Percentiles rank a stretch among this genome's conserved stretches.
Evolutionary conservation across 2,329 filamentous ascomycete genomes (phyloP).

Genomic region (Penicillium sp.): DNA sequence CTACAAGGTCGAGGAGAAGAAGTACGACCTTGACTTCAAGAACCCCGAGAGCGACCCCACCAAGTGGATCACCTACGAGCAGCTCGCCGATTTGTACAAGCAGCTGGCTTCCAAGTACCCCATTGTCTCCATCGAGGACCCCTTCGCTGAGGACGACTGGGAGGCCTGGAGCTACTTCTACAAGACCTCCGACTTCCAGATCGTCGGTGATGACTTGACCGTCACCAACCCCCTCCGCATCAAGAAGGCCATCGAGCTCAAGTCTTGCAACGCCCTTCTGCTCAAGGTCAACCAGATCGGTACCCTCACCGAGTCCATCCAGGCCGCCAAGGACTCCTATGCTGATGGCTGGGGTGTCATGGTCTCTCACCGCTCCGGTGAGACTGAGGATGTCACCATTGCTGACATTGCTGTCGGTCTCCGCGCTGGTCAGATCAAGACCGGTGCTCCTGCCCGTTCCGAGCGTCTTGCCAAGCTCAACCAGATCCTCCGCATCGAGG

Average conservation of each 20-base stretch:
- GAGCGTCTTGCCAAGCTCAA: conserved; percentile 99
- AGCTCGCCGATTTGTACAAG: conserved; percentile 91
- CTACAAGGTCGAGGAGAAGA: conserved; percentile 97
- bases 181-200: conserved; percentile 98
- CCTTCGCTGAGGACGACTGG: conserved; percentile 99
- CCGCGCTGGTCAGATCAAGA: conserved; percentile 98
- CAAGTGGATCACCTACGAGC: conserved; percentile 99
- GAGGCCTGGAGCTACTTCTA: conserved; percentile 99
- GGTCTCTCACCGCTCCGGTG: conserved; percentile 98
- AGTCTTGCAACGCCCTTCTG: conserved; percentile 96
- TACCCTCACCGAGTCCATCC: conserved; percentile 97
- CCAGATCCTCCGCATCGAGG: conserved; percentile 99
- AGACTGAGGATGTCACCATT: conserved; percentile 99
- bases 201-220: conserved; percentile 97
- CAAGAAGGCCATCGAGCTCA: conserved; percentile 99
- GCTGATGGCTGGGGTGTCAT: conserved; percentile 97
- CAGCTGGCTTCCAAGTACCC: conserved; percentile 91
- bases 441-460: conserved; percentile 90
- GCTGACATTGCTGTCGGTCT: conserved; percentile 97
- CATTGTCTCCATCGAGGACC: conserved; percentile 98
- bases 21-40: conserved; percentile 99
- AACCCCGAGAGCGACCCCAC: conserved; percentile 93
- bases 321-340: conserved; percentile 98
- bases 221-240: conserved; percentile 99
- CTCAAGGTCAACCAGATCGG: conserved; percentile 99